Percentiles rank a stretch among this genome's conserved stretches.
These are phyloP conservation scores for Fusarium torulosum DNA, from an alignment of 2,329 filamentous ascomycete genomes.

Conservation along the genomic window DNA sequence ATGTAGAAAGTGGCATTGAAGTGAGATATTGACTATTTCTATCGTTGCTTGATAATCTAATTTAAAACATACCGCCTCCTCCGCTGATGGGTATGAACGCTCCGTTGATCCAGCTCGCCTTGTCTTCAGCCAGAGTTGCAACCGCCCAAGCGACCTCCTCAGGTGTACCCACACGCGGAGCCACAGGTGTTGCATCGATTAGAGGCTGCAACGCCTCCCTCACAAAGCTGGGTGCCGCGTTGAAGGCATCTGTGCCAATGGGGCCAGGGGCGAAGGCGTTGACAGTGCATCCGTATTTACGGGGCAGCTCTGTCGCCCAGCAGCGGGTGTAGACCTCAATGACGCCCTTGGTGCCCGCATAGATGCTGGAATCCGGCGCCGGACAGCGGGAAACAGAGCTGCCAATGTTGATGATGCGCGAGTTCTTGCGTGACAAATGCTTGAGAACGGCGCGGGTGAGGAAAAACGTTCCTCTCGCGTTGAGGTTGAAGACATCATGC, in stretches of 20 bases:
- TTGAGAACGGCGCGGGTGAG: constrained; percentile 6
- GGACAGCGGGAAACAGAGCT: background rate
- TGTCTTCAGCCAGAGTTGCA: constrained; percentile 3
- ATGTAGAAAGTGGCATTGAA: no score
- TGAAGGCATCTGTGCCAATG: constrained; percentile 40
- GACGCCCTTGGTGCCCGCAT: constrained; percentile 14
- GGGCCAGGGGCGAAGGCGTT: constrained; percentile 51
- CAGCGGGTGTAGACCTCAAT: constrained; percentile 13
- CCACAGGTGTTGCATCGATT: no score
- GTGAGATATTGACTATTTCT: no score
- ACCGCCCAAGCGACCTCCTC: constrained; percentile 12
- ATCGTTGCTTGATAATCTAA: no score
- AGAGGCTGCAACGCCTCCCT: constrained; percentile 2
- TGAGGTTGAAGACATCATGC: no score
- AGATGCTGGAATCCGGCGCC: background rate
- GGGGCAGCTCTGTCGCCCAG: constrained; percentile 24
- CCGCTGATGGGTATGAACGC: constrained; percentile 2
- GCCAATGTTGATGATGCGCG: constrained; percentile 20
- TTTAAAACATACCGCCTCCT: background rate
- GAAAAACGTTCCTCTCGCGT: constrained; percentile 10
- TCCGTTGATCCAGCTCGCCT: constrained; percentile 13
- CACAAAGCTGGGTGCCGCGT: constrained; percentile 7
- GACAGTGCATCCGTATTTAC: constrained; percentile 47
- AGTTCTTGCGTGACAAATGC: constrained; percentile 9
- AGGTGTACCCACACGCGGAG: constrained; percentile 1